Conservation (phyloP, 2,329 filamentous ascomycete species). For the Dothideomycetes sp. region DNA sequence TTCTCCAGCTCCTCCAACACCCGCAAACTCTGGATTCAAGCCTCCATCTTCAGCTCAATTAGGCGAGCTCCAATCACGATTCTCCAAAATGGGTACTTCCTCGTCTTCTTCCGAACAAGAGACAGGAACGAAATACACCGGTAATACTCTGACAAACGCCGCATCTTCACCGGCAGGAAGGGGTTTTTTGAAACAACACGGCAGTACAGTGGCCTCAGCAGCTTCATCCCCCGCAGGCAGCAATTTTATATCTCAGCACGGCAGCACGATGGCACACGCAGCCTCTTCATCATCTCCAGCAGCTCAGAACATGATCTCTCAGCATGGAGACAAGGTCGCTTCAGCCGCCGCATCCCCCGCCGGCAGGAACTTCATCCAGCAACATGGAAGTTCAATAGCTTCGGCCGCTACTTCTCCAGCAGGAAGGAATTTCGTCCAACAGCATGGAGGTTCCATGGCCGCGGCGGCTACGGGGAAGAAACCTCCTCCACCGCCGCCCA, state of each 20-base stretch:
- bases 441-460: constrained; percentile 13
- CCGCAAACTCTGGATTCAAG: constrained; percentile 24
- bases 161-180: too few relatives aligned
- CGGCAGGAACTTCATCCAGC: neutral
- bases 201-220: too few relatives aligned
- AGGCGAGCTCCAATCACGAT: constrained; percentile 59
- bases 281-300: constrained; percentile 16
- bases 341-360: too few relatives aligned
- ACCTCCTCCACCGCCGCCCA: constrained; percentile 46
- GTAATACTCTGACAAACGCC: too few relatives aligned
- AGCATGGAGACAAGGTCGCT: constrained; percentile 2
- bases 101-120: constrained; percentile 22
- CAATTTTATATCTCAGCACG: too few relatives aligned
- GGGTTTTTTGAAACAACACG: too few relatives aligned
- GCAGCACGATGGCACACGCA: too few relatives aligned
- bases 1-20: constrained; percentile 17
- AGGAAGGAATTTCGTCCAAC: neutral
- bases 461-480: constrained; percentile 38
- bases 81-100: constrained; percentile 36
- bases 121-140: too few relatives aligned
- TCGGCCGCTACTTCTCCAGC: constrained; percentile 23
- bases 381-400: neutral
- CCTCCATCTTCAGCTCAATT: constrained; percentile 39
- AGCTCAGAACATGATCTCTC: constrained; percentile 3
- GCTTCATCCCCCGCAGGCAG: too few relatives aligned